phyloP scores from a whole-genome alignment of 108 stramenopile species.

The Bacterosira constricta region DNA sequence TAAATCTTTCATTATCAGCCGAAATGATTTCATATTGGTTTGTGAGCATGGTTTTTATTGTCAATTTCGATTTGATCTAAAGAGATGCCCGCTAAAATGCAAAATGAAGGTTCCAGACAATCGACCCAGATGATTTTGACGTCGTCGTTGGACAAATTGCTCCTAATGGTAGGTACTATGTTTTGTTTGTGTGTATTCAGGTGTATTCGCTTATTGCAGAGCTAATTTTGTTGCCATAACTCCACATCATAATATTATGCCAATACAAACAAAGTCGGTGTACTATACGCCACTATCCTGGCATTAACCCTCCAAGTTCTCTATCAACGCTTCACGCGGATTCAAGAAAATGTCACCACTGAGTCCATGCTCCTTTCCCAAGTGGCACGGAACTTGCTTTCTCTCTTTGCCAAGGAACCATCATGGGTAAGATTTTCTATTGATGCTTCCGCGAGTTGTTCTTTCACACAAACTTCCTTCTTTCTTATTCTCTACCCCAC shows the following conservation, averaged over 20 bases:
- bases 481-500: no score
- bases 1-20: no score
- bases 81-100: no score
- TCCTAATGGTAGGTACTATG: conserved; percentile 7
- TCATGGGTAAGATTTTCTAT: no score
- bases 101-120: conserved; percentile 7
- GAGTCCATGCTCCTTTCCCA: conserved; percentile 56
- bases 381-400: conserved; percentile 35
- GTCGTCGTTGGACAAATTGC: conserved; percentile 16
- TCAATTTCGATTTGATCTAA: no score
- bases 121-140: conserved; percentile 5
- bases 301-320: conserved; percentile 37
- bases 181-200: no score
- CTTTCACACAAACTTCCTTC: no score
- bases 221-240: no score
- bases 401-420: conserved; percentile 25
- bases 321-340: conserved; percentile 43
- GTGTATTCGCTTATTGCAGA: no score
- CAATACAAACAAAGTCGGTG: neutral
- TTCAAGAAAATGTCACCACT: conserved; percentile 40
- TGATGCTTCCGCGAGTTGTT: no score
- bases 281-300: conserved; percentile 26
- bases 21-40: no score
- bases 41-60: no score
- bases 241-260: neutral